Evolutionary conservation across 306 rosid species (phyloP), one percentile per base, ranked within the genome.

Genomic region (Prunus padus): DNA sequence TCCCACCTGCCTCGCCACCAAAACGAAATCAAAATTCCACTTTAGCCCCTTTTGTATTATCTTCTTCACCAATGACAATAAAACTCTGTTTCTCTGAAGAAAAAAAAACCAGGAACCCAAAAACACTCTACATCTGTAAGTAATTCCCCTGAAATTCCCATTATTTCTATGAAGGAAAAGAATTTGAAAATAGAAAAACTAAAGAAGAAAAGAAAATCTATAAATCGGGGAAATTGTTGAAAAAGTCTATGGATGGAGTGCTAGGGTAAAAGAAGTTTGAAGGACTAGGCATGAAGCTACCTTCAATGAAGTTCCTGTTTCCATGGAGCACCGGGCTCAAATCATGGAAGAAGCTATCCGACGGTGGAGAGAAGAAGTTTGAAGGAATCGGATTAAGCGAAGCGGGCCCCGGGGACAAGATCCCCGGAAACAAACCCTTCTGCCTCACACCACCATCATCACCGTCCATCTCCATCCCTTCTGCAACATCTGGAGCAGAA

Each of bases 381-480:
- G 96, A 23, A 0, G 92, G 84, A 63, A 93, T 83, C n/a, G 90
- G 93, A 19, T 88, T 85, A 0, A 91, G 87, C 4, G 89, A 81
- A 68, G 85, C 81, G 16, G 96, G 95, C 0, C 88, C 93, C 1
- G 98, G 97, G 3, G 98, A 90, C 84, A 94, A 84, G 49, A 90
- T 88, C 81, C 98, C 98, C 1, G 84, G 89, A 82, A 83, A 84
- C 77, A 77, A 54, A 55, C 79, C 61, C 82, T 1, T 78, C 25
- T 44, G 45, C 25, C 46, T 68, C 60, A 4, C 14, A 18, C 8
- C 46, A 22, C 42, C 83, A 37, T 37, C 44, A 47, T 18, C 80
- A 10, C 56, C 74, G 16, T 26, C 62, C 63, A 67, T 31, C 18
- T 78, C 89, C 56, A 81, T 13, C 70, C 68, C 88, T 71, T 74